A percentile compares a stretch with the other conserved stretches of the same genome.
phyloP scores from a whole-genome alignment of 2,329 filamentous ascomycete species.

The Cordyceps farinosa region DNA sequence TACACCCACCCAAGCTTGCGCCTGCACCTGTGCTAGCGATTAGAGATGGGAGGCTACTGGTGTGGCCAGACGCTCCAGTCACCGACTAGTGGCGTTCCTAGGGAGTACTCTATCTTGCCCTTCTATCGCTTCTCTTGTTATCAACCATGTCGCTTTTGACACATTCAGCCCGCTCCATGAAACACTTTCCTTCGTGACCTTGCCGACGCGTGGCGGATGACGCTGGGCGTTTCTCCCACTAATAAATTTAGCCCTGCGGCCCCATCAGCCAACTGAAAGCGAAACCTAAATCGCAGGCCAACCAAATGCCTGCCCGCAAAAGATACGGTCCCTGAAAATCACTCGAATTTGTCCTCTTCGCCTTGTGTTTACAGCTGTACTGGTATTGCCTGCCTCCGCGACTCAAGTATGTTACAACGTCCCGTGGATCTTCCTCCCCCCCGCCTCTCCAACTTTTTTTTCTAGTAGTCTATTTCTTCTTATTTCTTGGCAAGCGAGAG shows the following conservation, averaged over 20 bases:
- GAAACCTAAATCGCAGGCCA: background rate
- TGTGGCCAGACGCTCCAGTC: background rate
- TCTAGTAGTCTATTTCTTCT: background rate
- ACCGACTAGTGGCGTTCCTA: background rate
- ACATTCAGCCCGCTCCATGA: background rate
- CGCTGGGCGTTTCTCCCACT: background rate
- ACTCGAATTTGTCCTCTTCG: background rate
- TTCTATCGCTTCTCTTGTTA: background rate
- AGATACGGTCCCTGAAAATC: conserved; percentile 5
- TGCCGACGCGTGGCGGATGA: too few relatives aligned
- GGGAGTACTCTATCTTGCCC: background rate
- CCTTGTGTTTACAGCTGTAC: background rate
- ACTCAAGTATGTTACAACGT: background rate
- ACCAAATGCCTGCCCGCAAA: conserved; percentile 4
- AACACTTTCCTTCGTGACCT: background rate
- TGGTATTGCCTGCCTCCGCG: background rate
- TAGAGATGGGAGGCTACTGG: too few relatives aligned
- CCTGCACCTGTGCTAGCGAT: too few relatives aligned
- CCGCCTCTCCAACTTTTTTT: background rate
- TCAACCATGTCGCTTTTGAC: background rate
- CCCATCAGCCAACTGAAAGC: background rate
- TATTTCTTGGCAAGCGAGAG: background rate
- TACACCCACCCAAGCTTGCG: too few relatives aligned
- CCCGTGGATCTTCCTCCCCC: conserved; percentile 2
- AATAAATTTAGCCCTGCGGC: background rate